These are phyloP conservation scores for Herpetomonas tarakana DNA, from an alignment of 208 protist genomes.

Conservation along the genomic window DNA sequence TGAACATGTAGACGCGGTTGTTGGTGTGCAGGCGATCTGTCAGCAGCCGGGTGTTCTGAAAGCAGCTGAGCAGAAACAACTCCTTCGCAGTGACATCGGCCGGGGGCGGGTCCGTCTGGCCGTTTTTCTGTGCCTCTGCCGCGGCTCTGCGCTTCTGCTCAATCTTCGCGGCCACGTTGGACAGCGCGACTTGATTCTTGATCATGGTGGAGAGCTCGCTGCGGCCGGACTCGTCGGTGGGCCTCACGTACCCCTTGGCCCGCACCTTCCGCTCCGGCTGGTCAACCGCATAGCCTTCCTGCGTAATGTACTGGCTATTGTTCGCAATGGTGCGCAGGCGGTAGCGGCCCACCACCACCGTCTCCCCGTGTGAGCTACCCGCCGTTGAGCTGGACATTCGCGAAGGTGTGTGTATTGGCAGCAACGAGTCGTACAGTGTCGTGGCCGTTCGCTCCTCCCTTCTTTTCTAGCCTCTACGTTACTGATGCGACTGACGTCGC, in stretches of 20 bases:
- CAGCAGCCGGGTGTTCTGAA: background rate
- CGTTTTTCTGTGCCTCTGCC: too few relatives aligned
- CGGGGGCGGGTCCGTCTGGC: background rate
- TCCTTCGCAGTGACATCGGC: background rate
- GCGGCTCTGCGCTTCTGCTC: too few relatives aligned
- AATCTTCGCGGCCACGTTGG: slow-evolving; percentile 8
- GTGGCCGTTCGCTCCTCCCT: too few relatives aligned
- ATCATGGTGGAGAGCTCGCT: background rate
- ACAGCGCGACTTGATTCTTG: slow-evolving; percentile 12
- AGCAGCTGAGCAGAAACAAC: background rate
- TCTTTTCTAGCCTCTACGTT: background rate
- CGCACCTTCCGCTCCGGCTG: slow-evolving; percentile 11
- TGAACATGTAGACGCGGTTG: slow-evolving; percentile 18
- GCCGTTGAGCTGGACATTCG: background rate
- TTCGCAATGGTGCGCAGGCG: slow-evolving; percentile 11
- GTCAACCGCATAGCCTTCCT: slow-evolving; percentile 18
- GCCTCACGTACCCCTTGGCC: slow-evolving; percentile 14
- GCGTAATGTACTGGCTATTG: slow-evolving; percentile 14
- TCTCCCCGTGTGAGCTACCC: background rate
- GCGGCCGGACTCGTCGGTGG: background rate
- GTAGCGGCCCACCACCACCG: slow-evolving; percentile 17
- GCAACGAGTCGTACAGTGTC: too few relatives aligned
- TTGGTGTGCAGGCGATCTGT: background rate
- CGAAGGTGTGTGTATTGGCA: background rate
- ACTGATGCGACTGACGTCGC: too few relatives aligned